phyloP scores from a whole-genome alignment of 148 eudicot genomes.

The Rhododendron vialii region DNA sequence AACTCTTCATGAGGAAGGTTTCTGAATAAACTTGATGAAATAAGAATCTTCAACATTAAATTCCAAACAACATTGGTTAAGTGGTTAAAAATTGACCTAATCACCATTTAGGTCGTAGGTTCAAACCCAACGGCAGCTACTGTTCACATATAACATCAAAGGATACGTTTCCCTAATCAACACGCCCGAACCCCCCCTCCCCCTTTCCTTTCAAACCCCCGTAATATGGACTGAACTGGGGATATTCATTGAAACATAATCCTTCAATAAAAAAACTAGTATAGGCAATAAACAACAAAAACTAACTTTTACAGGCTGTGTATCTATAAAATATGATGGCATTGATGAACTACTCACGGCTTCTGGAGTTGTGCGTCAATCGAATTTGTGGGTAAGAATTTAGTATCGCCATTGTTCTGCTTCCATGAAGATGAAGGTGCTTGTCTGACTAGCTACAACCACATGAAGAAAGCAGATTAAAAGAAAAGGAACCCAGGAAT shows the following conservation, averaged over 20 bases:
- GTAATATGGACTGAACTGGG: not conserved
- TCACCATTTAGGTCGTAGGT: not conserved
- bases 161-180: not conserved
- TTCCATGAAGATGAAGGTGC: conserved; percentile 47
- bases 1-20: not conserved
- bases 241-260: not conserved
- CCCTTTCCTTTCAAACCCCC: too few relatives aligned
- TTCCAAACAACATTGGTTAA: not conserved
- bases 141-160: not conserved
- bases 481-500: not conserved
- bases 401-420: conserved; percentile 34
- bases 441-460: conserved; percentile 39
- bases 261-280: not conserved
- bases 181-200: not conserved
- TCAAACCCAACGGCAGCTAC: not conserved
- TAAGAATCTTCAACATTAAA: not conserved
- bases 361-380: conserved; percentile 60
- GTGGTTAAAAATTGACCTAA: not conserved
- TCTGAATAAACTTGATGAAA: not conserved
- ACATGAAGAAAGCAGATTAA: conserved; percentile 17
- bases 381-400: conserved; percentile 36
- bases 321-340: not conserved
- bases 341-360: conserved; percentile 51
- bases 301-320: not conserved
- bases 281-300: not conserved